These are phyloP conservation scores for Monosporascus sp. DNA, from an alignment of 2,329 filamentous ascomycete genomes.

Conservation along the genomic window DNA sequence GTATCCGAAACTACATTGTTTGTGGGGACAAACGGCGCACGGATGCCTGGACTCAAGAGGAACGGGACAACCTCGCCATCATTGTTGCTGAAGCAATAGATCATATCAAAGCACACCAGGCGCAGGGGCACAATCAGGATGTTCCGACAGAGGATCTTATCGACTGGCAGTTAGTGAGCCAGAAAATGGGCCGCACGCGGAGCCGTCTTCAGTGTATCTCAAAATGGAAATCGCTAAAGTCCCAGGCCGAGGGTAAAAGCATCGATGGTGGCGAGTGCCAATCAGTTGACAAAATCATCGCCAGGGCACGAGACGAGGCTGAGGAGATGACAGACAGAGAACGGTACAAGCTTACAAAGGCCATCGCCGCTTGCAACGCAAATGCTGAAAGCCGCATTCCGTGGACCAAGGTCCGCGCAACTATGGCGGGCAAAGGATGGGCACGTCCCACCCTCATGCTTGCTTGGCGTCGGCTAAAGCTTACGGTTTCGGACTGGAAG, in stretches of 20 bases:
- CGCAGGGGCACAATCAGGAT: slow-evolving; percentile 25
- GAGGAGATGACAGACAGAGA: slow-evolving; percentile 18
- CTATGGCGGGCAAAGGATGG: slow-evolving; percentile 12
- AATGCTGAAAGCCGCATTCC: slow-evolving; percentile 25
- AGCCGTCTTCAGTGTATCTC: slow-evolving; percentile 62
- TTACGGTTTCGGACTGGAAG: slow-evolving; percentile 16
- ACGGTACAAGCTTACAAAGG: slow-evolving; percentile 21
- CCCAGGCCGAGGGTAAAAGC: slow-evolving; percentile 13
- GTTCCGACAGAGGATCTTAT: slow-evolving; percentile 49
- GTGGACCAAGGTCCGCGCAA: slow-evolving; percentile 20
- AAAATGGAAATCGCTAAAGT: slow-evolving; percentile 56
- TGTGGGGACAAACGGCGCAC: slow-evolving; percentile 49
- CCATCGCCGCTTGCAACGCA: slow-evolving; percentile 15
- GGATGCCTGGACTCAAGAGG: slow-evolving; percentile 55
- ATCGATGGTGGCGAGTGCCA: slow-evolving; percentile 16
- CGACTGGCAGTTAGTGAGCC: slow-evolving; percentile 62
- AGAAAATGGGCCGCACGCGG: slow-evolving; percentile 55
- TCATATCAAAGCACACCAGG: slow-evolving; percentile 37
- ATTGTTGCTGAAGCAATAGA: slow-evolving; percentile 50
- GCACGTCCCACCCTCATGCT: slow-evolving; percentile 21
- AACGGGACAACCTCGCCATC: slow-evolving; percentile 50
- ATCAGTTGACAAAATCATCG: slow-evolving; percentile 19
- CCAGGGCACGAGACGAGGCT: slow-evolving; percentile 22
- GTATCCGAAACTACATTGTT: slow-evolving; percentile 64
- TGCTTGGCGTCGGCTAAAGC: slow-evolving; percentile 24